Percentiles rank a stretch among this genome's conserved stretches.
These are phyloP conservation scores for Aegilops speltoides DNA, from an alignment of 176 grass and related monocot species.

Conservation along the genomic window DNA sequence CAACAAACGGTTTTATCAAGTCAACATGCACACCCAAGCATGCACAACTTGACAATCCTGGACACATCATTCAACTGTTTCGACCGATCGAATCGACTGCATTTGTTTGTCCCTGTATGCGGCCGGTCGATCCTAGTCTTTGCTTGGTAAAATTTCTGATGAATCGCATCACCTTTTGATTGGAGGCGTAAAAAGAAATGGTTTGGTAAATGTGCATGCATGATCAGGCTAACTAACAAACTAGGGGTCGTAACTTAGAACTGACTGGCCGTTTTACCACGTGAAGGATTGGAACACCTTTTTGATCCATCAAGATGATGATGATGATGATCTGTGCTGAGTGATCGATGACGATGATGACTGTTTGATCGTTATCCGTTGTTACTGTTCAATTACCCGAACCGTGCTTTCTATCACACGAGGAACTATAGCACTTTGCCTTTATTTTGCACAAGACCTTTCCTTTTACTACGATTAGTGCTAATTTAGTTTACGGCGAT, in stretches of 20 bases:
- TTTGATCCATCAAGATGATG: conserved; percentile 9
- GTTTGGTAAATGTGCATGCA: conserved; percentile 8
- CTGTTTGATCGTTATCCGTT: background rate
- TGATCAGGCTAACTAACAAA: conserved; percentile 11
- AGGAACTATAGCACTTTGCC: conserved; percentile 15
- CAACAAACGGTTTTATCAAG: conserved; percentile 11
- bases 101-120: background rate
- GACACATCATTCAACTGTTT: background rate
- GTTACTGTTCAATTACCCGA: conserved; percentile 24
- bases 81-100: background rate
- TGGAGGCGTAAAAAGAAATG: background rate
- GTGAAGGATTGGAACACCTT: conserved; percentile 46
- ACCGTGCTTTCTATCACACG: conserved; percentile 3
- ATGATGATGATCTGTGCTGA: background rate
- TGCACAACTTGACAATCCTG: background rate
- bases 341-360: background rate
- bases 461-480: background rate
- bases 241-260: background rate
- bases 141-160: conserved; percentile 1
- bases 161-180: conserved; percentile 21
- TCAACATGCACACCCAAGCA: background rate
- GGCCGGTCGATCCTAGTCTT: background rate
- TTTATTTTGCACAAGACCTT: background rate
- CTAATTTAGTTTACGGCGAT: too few species aligned
- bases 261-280: conserved; percentile 15